A percentile compares a stretch with the other conserved stretches of the same genome.
Evolutionary conservation across 2,329 filamentous ascomycete species (phyloP).

Genomic region (Eurotiales sp.): DNA sequence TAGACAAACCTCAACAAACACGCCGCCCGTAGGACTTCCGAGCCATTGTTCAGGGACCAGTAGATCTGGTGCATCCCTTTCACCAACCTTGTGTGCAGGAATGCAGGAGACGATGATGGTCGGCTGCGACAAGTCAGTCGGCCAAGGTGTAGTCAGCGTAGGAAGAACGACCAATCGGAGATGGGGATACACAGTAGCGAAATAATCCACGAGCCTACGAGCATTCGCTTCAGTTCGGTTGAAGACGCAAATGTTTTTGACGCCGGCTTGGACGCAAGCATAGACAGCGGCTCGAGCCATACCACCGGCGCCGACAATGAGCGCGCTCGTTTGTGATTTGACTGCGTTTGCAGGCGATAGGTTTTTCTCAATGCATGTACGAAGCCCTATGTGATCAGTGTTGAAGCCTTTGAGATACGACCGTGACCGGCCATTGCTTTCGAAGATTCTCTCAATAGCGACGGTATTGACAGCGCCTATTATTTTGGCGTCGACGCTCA

Average conservation of each 20-base stretch:
- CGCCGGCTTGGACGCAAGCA: conserved; percentile 36
- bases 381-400: conserved; percentile 76
- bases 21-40: conserved; percentile 36
- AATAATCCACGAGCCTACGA: conserved; percentile 33
- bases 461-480: conserved; percentile 76
- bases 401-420: conserved; percentile 73
- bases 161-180: conserved; percentile 24
- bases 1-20: conserved; percentile 36
- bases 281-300: conserved; percentile 42
- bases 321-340: conserved; percentile 51
- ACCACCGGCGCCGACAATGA: conserved; percentile 61
- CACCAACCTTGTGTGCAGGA: conserved; percentile 34
- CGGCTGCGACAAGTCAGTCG: conserved; percentile 30
- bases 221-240: conserved; percentile 36
- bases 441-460: conserved; percentile 60
- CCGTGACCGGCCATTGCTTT: conserved; percentile 63
- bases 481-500: conserved; percentile 68
- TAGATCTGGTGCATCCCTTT: conserved; percentile 33
- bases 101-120: conserved; percentile 38
- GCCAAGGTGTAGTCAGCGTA: conserved; percentile 31
- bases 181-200: conserved; percentile 20
- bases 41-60: conserved; percentile 35
- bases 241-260: conserved; percentile 37
- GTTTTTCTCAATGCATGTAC: conserved; percentile 67
- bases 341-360: conserved; percentile 69